Evolutionary conservation across 2,329 filamentous ascomycete species (phyloP).

Genomic region (Neofusicoccum sp.): DNA sequence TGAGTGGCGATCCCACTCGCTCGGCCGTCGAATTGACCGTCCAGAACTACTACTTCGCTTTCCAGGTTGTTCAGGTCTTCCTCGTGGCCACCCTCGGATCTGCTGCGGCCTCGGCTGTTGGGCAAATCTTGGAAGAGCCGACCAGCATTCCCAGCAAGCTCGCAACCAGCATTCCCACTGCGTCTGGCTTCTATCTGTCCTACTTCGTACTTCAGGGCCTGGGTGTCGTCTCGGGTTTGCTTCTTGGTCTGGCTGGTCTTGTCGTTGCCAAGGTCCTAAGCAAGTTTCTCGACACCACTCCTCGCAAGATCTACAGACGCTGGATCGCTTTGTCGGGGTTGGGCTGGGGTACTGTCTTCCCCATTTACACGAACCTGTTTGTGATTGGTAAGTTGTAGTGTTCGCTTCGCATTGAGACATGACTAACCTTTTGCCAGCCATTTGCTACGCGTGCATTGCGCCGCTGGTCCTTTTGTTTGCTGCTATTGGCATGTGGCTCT

Average conservation of each 20-base stretch:
- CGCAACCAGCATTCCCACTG: slow-evolving; percentile 71
- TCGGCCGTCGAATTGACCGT: slow-evolving; percentile 83
- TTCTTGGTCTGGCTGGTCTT: slow-evolving; percentile 74
- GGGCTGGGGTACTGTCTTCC: slow-evolving; percentile 41
- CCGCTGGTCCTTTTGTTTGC: slow-evolving; percentile 49
- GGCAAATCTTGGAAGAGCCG: slow-evolving; percentile 64
- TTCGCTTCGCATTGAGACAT: background rate
- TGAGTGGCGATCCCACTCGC: slow-evolving; percentile 75
- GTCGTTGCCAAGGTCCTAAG: slow-evolving; percentile 72
- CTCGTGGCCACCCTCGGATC: slow-evolving; percentile 80
- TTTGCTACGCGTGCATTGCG: slow-evolving; percentile 50
- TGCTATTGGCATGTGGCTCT: slow-evolving; percentile 42
- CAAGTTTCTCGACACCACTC: slow-evolving; percentile 71
- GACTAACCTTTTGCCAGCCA: slow-evolving; percentile 27
- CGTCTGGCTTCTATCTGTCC: slow-evolving; percentile 91
- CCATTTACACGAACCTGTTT: slow-evolving; percentile 41
- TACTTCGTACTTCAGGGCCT: slow-evolving; percentile 94
- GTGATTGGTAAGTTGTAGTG: slow-evolving; percentile 43
- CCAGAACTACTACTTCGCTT: slow-evolving; percentile 87
- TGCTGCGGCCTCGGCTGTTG: slow-evolving; percentile 63
- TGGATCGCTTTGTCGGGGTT: slow-evolving; percentile 34
- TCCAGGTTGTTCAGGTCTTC: slow-evolving; percentile 91
- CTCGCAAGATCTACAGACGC: slow-evolving; percentile 46
- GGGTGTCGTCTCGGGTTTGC: slow-evolving; percentile 68
- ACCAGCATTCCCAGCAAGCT: slow-evolving; percentile 61